A percentile compares a stretch with the other conserved stretches of the same genome.
Conservation (phyloP, 192 early-diverging fungal genomes). For the Jimgerdemannia lactiflua region DNA sequence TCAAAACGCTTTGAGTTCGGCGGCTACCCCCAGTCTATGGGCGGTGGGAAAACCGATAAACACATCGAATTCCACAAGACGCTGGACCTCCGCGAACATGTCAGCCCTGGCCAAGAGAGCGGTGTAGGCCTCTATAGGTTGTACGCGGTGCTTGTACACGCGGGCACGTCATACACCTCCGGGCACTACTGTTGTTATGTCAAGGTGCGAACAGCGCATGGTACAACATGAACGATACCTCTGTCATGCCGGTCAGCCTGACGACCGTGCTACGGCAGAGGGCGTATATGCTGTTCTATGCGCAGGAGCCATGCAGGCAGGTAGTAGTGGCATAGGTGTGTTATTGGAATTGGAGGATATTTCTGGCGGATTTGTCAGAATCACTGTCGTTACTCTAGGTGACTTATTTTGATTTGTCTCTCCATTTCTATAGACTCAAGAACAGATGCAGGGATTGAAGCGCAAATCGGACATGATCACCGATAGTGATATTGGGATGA, state of each 20-base stretch:
- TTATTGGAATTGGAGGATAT: background rate
- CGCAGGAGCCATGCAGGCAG: constrained; percentile 11
- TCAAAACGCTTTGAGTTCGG: constrained; percentile 80
- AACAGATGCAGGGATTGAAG: background rate
- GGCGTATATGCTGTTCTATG: constrained; percentile 91
- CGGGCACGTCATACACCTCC: constrained; percentile 65
- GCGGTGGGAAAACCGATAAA: constrained; percentile 66
- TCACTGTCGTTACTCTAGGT: background rate
- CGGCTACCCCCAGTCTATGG: constrained; percentile 5
- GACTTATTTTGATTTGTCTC: background rate
- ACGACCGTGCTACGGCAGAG: constrained; percentile 65
- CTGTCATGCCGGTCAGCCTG: constrained; percentile 64
- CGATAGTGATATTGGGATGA: background rate
- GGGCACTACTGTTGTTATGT: constrained; percentile 90
- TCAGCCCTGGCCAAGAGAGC: constrained; percentile 34
- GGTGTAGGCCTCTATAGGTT: constrained; percentile 54
- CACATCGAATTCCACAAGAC: constrained; percentile 57
- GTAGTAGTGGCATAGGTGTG: background rate
- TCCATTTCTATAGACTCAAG: background rate
- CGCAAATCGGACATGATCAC: background rate
- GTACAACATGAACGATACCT: constrained; percentile 80
- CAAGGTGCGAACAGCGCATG: constrained; percentile 69
- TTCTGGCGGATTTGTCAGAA: background rate
- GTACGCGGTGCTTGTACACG: constrained; percentile 80
- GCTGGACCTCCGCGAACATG: constrained; percentile 63